Evolutionary conservation across 1,139 yeast species (phyloP), one percentile per base, ranked within the genome.

Genomic region (Pneumocystis murina): DNA sequence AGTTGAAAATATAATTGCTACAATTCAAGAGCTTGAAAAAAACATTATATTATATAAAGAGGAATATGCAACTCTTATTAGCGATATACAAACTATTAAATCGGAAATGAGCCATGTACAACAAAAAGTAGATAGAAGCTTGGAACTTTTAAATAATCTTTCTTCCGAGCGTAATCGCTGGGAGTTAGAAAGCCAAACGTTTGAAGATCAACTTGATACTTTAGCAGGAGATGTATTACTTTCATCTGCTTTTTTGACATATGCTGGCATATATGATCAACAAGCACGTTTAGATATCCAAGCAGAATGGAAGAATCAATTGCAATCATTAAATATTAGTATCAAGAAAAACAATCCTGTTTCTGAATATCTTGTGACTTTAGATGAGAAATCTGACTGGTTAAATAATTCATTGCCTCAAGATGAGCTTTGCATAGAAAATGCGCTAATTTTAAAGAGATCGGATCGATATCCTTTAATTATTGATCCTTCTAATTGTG

Each of bases 41-140:
- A 84, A 86, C 63, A 88, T 92, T 66, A 89, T 84, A 62, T 70
- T 72, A 1, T 87, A 84, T 68, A 88, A 89, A 68, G 79, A 76
- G 14, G 81, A 80, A 17, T 92, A 92, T 72, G 87, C 94, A 61
- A 77, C 75, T 10, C 76, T 87, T 48, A 89, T 92, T 60, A 77
- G 96, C 65, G 92, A 88, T 58, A 81, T 88, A 0, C 97, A 92
- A 71, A 76, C 78, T 48, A 84, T 90, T 62, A 90, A 87, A 72
- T 71, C 76, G 3, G 92, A 88, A 70, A 86, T 90, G 86, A 73
- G 73, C 2, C 69, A 72, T 0, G 94, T 89, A 10, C 83, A 84
- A 67, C 68, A 67, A 5, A 87, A 83, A 67, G 87, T 89, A 1
- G 74, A 72, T 1, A 77, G 95, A 62, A 86, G 96, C 68, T 75